phyloP scores from a whole-genome alignment of 1,284 basidiomycete species.

The Apiotrichum laibachii region DNA sequence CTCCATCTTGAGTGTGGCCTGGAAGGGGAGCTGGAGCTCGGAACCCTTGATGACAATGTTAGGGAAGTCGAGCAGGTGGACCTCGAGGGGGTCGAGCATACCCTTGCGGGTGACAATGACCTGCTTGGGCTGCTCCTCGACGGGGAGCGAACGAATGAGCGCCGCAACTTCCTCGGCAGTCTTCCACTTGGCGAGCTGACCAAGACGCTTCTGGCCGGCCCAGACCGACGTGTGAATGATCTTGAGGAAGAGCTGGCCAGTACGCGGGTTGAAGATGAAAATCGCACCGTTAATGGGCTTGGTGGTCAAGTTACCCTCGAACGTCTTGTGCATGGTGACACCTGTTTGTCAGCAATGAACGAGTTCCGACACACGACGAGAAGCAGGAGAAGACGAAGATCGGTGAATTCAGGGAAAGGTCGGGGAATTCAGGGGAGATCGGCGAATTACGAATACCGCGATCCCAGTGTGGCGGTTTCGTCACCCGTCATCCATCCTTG shows the following conservation, averaged over 20 bases:
- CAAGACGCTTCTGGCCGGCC: slow-evolving; percentile 99
- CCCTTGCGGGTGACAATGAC: slow-evolving; percentile 99
- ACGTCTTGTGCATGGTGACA: slow-evolving; percentile 99
- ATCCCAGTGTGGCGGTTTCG: too few relatives aligned
- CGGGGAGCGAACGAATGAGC: slow-evolving; percentile 90
- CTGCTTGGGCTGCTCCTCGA: slow-evolving; percentile 99
- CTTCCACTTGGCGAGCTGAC: slow-evolving; percentile 95
- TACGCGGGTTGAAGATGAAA: slow-evolving; percentile 99
- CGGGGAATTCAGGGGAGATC: too few relatives aligned
- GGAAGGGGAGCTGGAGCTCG: slow-evolving; percentile 97
- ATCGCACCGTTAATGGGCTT: slow-evolving; percentile 99
- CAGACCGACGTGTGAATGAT: slow-evolving; percentile 99
- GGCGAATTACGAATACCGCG: too few relatives aligned
- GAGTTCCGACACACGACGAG: too few relatives aligned
- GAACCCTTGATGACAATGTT: slow-evolving; percentile 99
- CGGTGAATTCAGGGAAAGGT: too few relatives aligned
- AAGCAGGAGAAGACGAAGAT: too few relatives aligned
- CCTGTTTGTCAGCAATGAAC: too few relatives aligned
- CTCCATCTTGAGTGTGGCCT: slow-evolving; percentile 99
- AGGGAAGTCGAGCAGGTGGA: slow-evolving; percentile 98
- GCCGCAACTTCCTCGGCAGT: slow-evolving; percentile 99
- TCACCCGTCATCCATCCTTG: too few relatives aligned
- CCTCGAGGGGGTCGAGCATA: slow-evolving; percentile 98
- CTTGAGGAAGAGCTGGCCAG: slow-evolving; percentile 97
- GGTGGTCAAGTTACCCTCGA: slow-evolving; percentile 99